Percentiles rank a stretch among this genome's conserved stretches.
These are phyloP conservation scores for Macrotyloma uniflorum DNA, from an alignment of 306 rosid genomes.

Conservation along the genomic window DNA sequence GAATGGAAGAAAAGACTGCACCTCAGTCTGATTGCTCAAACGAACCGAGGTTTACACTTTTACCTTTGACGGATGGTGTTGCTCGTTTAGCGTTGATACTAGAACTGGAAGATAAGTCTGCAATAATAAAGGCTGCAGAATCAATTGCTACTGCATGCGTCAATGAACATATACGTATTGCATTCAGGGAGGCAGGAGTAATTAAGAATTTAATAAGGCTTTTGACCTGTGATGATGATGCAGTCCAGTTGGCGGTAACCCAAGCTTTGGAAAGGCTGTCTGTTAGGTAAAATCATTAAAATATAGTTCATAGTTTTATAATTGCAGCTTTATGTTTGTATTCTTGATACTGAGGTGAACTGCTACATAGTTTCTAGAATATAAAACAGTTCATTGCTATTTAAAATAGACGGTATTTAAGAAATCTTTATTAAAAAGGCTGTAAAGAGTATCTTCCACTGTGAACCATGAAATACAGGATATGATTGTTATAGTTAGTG, in stretches of 20 bases:
- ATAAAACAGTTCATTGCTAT: not conserved
- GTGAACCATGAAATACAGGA: constrained; percentile 28
- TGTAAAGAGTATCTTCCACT: not conserved
- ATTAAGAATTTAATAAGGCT: constrained; percentile 66
- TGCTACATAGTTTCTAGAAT: not conserved
- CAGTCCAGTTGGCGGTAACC: constrained; percentile 54
- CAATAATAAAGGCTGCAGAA: constrained; percentile 65
- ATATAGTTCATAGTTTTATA: constrained; percentile 23
- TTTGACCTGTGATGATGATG: constrained; percentile 50
- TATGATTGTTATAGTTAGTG: not conserved
- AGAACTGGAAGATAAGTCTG: constrained; percentile 70
- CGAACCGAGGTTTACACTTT: constrained; percentile 54
- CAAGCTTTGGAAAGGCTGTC: constrained; percentile 82
- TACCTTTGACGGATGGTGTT: constrained; percentile 87
- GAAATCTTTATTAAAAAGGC: not conserved
- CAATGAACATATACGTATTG: constrained; percentile 75
- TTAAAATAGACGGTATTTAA: constrained; percentile 8
- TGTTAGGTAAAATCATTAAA: constrained; percentile 58
- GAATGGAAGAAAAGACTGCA: constrained; percentile 48
- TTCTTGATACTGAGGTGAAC: not conserved
- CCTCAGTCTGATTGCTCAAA: constrained; percentile 53
- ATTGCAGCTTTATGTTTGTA: not conserved
- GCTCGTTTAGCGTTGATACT: constrained; percentile 84
- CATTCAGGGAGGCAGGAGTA: constrained; percentile 95
- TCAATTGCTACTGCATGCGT: constrained; percentile 79